Evolutionary conservation across 371 early-diverging fungal genomes (phyloP).

Genomic region (Dichotomocladium elegans): DNA sequence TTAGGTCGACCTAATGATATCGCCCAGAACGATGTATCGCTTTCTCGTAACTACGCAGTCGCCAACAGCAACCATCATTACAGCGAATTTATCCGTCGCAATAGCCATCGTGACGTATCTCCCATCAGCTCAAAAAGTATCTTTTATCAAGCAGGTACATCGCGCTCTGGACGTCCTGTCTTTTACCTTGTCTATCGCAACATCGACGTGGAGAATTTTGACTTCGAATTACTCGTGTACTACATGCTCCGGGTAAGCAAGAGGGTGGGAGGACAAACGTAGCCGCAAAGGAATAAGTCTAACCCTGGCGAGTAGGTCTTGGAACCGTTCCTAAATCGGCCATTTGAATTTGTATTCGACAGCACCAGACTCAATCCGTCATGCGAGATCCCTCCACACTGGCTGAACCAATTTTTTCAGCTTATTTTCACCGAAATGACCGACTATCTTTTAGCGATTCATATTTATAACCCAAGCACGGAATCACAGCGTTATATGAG

Average conservation of each 20-base stretch:
- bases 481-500: slow-evolving; percentile 64
- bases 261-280: not conserved
- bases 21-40: slow-evolving; percentile 32
- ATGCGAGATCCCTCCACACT: slow-evolving; percentile 75
- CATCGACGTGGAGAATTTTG: slow-evolving; percentile 64
- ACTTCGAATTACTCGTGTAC: slow-evolving; percentile 78
- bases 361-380: slow-evolving; percentile 69
- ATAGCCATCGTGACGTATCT: slow-evolving; percentile 60
- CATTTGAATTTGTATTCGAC: slow-evolving; percentile 83
- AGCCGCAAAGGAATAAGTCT: too few species aligned
- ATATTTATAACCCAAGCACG: slow-evolving; percentile 77
- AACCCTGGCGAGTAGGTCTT: slow-evolving; percentile 47
- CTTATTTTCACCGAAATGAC: slow-evolving; percentile 64
- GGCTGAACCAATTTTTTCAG: slow-evolving; percentile 72
- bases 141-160: slow-evolving; percentile 76
- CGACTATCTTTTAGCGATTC: slow-evolving; percentile 48
- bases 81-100: slow-evolving; percentile 76
- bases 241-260: slow-evolving; percentile 63
- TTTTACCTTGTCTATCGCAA: slow-evolving; percentile 78
- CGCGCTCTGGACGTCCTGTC: slow-evolving; percentile 75
- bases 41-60: slow-evolving; percentile 33
- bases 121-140: slow-evolving; percentile 58
- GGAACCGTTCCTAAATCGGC: slow-evolving; percentile 54
- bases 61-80: slow-evolving; percentile 53
- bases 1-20: slow-evolving; percentile 69